Evolutionary conservation across 179 eudicot genomes (phyloP), one percentile per base, ranked within the genome.

Genomic region (Spergularia azorica): DNA sequence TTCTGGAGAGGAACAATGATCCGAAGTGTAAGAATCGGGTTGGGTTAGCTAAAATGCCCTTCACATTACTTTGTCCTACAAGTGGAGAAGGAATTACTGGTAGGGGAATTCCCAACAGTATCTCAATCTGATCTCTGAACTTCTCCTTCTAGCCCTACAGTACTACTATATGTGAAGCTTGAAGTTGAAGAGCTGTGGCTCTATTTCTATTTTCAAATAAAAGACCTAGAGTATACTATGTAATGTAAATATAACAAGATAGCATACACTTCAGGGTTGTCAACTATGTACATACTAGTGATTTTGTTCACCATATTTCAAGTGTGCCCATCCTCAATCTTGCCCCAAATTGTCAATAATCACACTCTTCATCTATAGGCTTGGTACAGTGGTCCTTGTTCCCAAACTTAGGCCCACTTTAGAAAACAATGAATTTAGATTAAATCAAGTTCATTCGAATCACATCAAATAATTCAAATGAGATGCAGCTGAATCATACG

Each of bases 71-170:
- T 7, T 78, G 73, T 63, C 93, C 95, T 72, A 65, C 84, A 10
- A 89, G 93, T 75, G 88, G 77, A 10, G 76, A 16, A 38, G 95
- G 97, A 17, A 76, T 92, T 0, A 90, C 95, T 51, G 92, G 92
- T 18, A 89, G 75, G 76, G 97, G 95, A 41, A 90, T 92, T 71
- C 95, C 97, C 56, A 92, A 92, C 58, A 92, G 97, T 78, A 84
- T 85, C 54, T 81, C 95, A 2, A 79, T 88, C 18, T 91, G 84
- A 88, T 14, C 62, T 1, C 62, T 70, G 17, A 52, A 51, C 17
- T 13, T 68, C 32, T 16, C 9, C 71, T 41, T 64, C 6, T 39
- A 56, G 50, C 43, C 38, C 38, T 38, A 70, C 11, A 32, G 3
- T 16, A 68, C 70, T 15, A 41, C 32, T 26, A 26, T 65, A 51